Conservation (phyloP, 495 filamentous ascomycete species). For the Staphylotrichum longicolle region DNA sequence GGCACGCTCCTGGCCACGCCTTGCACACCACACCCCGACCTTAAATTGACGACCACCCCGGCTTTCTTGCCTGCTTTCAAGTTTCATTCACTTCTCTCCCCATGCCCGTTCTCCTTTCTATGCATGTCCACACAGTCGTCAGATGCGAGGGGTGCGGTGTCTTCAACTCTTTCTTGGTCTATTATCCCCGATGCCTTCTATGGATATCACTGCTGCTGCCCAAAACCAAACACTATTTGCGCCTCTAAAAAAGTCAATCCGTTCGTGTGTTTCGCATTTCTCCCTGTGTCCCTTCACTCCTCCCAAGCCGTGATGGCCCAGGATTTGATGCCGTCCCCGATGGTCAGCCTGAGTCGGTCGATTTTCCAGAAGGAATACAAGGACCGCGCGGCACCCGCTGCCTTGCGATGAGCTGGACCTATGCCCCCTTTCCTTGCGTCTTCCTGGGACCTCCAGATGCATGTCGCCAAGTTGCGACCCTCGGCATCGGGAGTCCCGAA, state of each 20-base stretch:
- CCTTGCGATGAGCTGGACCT: conserved; percentile 57
- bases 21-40: conserved; percentile 12
- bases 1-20: not conserved
- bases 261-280: not conserved
- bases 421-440: conserved; percentile 67
- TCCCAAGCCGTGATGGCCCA: conserved; percentile 63
- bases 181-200: conserved; percentile 6
- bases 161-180: not conserved
- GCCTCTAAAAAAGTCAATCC: not conserved
- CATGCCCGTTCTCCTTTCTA: not conserved
- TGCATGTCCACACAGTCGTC: too few relatives aligned
- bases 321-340: conserved; percentile 53
- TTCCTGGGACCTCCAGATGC: conserved; percentile 67
- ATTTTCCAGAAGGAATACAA: conserved; percentile 61
- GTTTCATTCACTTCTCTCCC: conserved; percentile 1
- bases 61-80: not conserved
- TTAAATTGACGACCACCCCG: conserved; percentile 34
- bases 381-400: conserved; percentile 47
- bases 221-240: not conserved
- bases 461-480: conserved; percentile 70
- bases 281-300: conserved; percentile 15
- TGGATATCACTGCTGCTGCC: conserved; percentile 19
- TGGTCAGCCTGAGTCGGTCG: conserved; percentile 59
- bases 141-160: too few relatives aligned
- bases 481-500: conserved; percentile 66